These are phyloP conservation scores for Kwoniella pini DNA, from an alignment of 768 basidiomycete genomes.

Conservation along the genomic window DNA sequence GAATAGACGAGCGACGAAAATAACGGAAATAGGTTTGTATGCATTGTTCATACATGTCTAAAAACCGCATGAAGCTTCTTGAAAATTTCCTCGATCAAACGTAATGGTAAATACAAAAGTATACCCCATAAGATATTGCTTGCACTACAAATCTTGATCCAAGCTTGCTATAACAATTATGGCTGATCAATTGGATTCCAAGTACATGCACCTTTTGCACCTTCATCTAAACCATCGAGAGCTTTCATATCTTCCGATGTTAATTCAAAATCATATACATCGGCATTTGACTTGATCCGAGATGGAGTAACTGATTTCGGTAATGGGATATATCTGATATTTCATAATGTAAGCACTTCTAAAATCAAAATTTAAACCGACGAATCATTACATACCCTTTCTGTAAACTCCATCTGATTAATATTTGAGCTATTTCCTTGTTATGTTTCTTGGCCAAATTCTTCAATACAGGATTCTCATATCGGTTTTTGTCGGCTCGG, in stretches of 20 bases:
- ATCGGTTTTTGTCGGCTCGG: slow-evolving; percentile 59
- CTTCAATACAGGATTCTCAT: slow-evolving; percentile 29
- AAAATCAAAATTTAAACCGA: too few species aligned
- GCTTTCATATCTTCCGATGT: slow-evolving; percentile 64
- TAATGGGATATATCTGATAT: slow-evolving; percentile 71
- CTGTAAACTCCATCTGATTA: slow-evolving; percentile 59
- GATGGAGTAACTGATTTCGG: slow-evolving; percentile 74
- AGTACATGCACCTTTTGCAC: slow-evolving; percentile 69
- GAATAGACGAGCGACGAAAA: too few species aligned
- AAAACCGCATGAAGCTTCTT: too few species aligned
- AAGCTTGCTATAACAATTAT: too few species aligned
- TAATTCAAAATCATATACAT: slow-evolving; percentile 68
- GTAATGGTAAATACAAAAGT: too few species aligned
- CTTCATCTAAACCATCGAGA: slow-evolving; percentile 71
- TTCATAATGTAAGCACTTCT: too few species aligned
- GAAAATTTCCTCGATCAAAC: too few species aligned
- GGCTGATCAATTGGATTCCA: slow-evolving; percentile 70
- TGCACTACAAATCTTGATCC: too few species aligned
- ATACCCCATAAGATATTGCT: too few species aligned
- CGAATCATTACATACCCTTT: slow-evolving; percentile 58
- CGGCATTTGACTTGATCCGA: slow-evolving; percentile 60
- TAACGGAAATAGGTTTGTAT: too few species aligned
- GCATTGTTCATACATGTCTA: too few species aligned
- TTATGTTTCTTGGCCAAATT: slow-evolving; percentile 38
- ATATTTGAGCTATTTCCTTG: slow-evolving; percentile 56